Conservation (phyloP, 164 flowering plant species). For the Saururus chinensis region DNA sequence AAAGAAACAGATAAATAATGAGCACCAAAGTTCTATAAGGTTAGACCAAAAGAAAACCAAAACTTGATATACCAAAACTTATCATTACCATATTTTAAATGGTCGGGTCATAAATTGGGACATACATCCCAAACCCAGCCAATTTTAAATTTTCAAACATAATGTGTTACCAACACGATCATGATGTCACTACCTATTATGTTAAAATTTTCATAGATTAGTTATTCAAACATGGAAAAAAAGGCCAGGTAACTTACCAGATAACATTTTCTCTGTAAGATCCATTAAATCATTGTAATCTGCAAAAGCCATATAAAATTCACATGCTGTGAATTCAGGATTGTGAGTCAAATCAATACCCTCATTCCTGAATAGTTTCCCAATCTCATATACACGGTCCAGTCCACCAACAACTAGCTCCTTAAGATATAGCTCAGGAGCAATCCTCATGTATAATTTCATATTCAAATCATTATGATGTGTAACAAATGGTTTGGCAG, state of each 20-base stretch:
- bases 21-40: not conserved
- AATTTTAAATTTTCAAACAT: too few species aligned
- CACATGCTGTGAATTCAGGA: constrained; percentile 95
- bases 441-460: constrained; percentile 80
- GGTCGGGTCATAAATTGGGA: too few species aligned
- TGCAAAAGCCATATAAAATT: constrained; percentile 94
- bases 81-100: too few species aligned
- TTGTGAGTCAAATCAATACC: constrained; percentile 95
- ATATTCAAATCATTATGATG: constrained; percentile 84
- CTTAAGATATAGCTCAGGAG: constrained; percentile 94
- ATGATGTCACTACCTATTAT: not conserved
- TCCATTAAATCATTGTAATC: constrained; percentile 94
- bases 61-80: not conserved
- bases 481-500: constrained; percentile 92
- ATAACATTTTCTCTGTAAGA: constrained; percentile 73
- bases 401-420: constrained; percentile 88
- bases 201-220: too few species aligned
- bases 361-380: constrained; percentile 92
- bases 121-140: not conserved
- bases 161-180: not conserved
- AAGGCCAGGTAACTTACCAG: constrained; percentile 41
- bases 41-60: too few species aligned
- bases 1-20: not conserved
- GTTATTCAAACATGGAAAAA: not conserved
- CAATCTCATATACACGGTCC: constrained; percentile 90